Conservation (phyloP, 176 grass and related monocot species). For the Bothriochloa decipiens region DNA sequence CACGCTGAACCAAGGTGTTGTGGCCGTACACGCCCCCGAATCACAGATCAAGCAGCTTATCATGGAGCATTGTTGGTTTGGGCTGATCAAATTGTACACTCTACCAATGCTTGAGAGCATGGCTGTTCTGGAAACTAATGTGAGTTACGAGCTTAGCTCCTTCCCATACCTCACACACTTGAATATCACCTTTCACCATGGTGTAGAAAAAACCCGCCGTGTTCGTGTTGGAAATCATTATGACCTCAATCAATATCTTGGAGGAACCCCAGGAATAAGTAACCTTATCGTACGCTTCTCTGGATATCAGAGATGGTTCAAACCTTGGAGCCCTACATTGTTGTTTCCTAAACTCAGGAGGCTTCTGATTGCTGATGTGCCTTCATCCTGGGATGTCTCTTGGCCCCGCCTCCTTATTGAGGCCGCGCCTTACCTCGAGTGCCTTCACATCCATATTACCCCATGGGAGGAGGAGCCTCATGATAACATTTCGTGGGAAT, state of each 20-base stretch:
- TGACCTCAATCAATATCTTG: not conserved
- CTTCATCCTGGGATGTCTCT: no score
- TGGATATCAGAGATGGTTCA: slow-evolving; percentile 24
- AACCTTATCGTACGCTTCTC: slow-evolving; percentile 5
- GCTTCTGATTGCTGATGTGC: no score
- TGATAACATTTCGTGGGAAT: not conserved
- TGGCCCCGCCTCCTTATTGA: not conserved
- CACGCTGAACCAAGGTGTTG: fast-evolving
- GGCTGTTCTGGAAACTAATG: not conserved
- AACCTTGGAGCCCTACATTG: not conserved
- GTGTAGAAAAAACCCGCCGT: not conserved
- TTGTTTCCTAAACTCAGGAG: not conserved
- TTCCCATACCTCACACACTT: slow-evolving; percentile 12
- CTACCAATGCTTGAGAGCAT: slow-evolving; percentile 33
- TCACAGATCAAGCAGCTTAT: slow-evolving; percentile 38
- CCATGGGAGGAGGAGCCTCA: not conserved
- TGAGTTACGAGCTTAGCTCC: not conserved
- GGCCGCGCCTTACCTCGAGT: not conserved
- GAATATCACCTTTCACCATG: not conserved
- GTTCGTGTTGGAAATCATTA: not conserved
- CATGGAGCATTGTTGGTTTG: not conserved
- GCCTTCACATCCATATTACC: slow-evolving; percentile 17
- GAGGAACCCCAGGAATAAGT: slow-evolving; percentile 1
- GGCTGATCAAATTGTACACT: not conserved
- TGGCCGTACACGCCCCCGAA: not conserved